Evolutionary conservation across 371 early-diverging fungal species (phyloP).

Genomic region (Zychaea mexicana): DNA sequence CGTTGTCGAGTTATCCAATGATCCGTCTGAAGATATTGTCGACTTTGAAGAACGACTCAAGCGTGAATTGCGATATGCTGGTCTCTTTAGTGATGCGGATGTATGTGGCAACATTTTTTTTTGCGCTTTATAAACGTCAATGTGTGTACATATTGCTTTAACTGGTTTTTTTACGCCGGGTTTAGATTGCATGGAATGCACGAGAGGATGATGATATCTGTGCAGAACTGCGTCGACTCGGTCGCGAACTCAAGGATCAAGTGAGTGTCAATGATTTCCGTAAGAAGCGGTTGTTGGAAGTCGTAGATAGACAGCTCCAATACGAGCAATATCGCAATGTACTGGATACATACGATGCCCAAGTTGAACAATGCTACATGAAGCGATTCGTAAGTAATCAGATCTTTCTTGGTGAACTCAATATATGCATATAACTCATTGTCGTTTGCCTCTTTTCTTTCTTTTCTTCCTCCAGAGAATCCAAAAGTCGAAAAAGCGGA

Average conservation of each 20-base stretch:
- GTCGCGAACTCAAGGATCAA: conserved; percentile 76
- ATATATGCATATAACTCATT: too few relatives aligned
- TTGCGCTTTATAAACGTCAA: not conserved
- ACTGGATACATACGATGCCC: conserved; percentile 84
- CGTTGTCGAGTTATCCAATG: conserved; percentile 19
- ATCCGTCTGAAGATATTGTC: conserved; percentile 32
- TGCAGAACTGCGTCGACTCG: conserved; percentile 66
- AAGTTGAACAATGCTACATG: conserved; percentile 82
- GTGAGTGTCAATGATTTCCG: conserved; percentile 65
- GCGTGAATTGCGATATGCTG: conserved; percentile 81
- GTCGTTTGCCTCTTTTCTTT: not conserved
- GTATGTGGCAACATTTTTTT: conserved; percentile 35
- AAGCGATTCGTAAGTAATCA: conserved; percentile 80
- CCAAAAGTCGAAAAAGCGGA: conserved; percentile 76
- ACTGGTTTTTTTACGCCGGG: too few relatives aligned
- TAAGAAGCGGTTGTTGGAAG: conserved; percentile 66
- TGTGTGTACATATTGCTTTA: not conserved
- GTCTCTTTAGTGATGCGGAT: conserved; percentile 80
- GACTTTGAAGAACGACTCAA: conserved; percentile 81
- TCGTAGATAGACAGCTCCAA: conserved; percentile 78
- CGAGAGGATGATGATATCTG: conserved; percentile 88
- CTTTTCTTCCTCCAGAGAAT: conserved; percentile 39
- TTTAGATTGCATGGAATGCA: conserved; percentile 69
- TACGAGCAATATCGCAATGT: conserved; percentile 88
- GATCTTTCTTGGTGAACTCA: not conserved